These are phyloP conservation scores for Fusarium musae DNA, from an alignment of 2,329 filamentous ascomycete species.

Conservation along the genomic window DNA sequence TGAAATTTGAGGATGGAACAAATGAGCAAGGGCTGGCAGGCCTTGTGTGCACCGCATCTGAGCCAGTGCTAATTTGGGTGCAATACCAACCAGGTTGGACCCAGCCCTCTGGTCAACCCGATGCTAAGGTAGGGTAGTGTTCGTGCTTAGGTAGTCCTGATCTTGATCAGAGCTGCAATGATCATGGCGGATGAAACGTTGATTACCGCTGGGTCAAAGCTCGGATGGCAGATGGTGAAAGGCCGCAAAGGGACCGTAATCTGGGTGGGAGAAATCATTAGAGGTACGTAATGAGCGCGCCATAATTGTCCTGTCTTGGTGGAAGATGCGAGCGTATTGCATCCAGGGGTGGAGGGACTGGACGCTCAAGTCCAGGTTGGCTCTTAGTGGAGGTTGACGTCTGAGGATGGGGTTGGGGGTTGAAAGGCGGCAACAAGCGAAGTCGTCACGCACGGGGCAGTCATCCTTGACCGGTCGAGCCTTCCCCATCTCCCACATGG, in stretches of 20 bases:
- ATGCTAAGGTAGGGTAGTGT: conserved; percentile 10
- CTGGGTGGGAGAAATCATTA: background rate
- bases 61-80: background rate
- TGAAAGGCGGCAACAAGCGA: conserved; percentile 39
- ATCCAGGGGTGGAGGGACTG: background rate
- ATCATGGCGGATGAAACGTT: conserved; percentile 18
- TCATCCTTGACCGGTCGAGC: conserved; percentile 40
- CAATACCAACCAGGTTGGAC: conserved; percentile 7
- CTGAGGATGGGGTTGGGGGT: conserved; percentile 24
- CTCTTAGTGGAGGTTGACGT: conserved; percentile 16
- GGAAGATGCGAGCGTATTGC: conserved; percentile 38
- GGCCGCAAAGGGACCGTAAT: conserved; percentile 15
- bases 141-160: conserved; percentile 7
- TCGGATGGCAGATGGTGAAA: conserved; percentile 19
- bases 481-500: conserved; percentile 25
- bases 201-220: conserved; percentile 21
- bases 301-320: conserved; percentile 31
- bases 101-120: conserved; percentile 32
- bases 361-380: conserved; percentile 15
- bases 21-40: conserved; percentile 20
- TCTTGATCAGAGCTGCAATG: conserved; percentile 16
- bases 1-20: conserved; percentile 25
- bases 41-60: conserved; percentile 28
- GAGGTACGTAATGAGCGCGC: conserved; percentile 15
- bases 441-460: conserved; percentile 37